phyloP scores from a whole-genome alignment of 179 eudicot species.

The Camellia oleifera region DNA sequence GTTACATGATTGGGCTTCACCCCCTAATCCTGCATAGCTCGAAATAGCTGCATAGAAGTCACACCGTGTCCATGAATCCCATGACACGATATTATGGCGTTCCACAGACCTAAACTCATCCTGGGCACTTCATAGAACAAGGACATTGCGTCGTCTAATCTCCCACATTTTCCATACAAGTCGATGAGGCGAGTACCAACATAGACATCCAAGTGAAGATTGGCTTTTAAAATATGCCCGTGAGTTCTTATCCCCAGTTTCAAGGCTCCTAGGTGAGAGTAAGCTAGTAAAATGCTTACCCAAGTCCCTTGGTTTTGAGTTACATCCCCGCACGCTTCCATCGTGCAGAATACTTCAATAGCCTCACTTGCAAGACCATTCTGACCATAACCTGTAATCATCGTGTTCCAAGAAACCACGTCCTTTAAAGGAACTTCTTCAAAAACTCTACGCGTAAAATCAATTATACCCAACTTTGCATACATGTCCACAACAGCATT shows the following conservation, averaged over 20 bases:
- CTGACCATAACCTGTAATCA: slow-evolving; percentile 48
- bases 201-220: slow-evolving; percentile 32
- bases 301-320: slow-evolving; percentile 51
- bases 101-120: slow-evolving; percentile 57
- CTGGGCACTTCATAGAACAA: slow-evolving; percentile 55
- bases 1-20: slow-evolving; percentile 70
- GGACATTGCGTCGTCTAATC: slow-evolving; percentile 39
- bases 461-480: slow-evolving; percentile 43
- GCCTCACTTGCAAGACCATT: slow-evolving; percentile 54
- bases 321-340: slow-evolving; percentile 40
- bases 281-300: slow-evolving; percentile 47
- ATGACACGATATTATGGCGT: slow-evolving; percentile 68
- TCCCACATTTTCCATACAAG: slow-evolving; percentile 63
- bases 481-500: slow-evolving; percentile 55
- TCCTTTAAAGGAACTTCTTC: slow-evolving; percentile 39
- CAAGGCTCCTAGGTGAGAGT: slow-evolving; percentile 52
- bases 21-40: slow-evolving; percentile 51
- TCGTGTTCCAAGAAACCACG: slow-evolving; percentile 49
- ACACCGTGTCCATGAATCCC: slow-evolving; percentile 70
- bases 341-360: slow-evolving; percentile 33
- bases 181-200: slow-evolving; percentile 51
- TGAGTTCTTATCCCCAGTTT: slow-evolving; percentile 52
- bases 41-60: slow-evolving; percentile 48
- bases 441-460: slow-evolving; percentile 34
- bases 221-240: slow-evolving; percentile 32